Percentiles rank a stretch among this genome's conserved stretches.
Conservation (phyloP, 495 filamentous ascomycete genomes). For the Penicillium flavigenum region DNA sequence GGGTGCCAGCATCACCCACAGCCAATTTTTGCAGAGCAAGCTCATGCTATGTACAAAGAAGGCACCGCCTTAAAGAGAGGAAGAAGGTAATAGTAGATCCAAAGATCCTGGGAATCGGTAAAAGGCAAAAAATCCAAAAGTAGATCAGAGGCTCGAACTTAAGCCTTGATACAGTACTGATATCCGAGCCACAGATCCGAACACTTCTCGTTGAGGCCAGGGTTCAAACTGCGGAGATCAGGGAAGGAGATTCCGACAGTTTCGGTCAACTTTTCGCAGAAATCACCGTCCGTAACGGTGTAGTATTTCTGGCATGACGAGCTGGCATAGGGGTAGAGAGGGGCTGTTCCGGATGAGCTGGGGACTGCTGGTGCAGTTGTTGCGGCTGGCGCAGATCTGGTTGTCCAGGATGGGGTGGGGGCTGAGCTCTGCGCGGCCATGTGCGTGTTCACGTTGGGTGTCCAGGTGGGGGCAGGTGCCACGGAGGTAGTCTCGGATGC, state of each 20-base stretch:
- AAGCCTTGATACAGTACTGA: constrained; percentile 39
- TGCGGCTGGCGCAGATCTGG: constrained; percentile 20
- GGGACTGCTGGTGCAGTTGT: constrained; percentile 14
- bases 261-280: constrained; percentile 40
- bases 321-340: constrained; percentile 36
- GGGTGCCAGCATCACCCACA: constrained; percentile 2
- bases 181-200: constrained; percentile 43
- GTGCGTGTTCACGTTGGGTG: constrained; percentile 1
- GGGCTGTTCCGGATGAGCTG: background rate
- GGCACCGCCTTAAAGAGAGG: constrained; percentile 11
- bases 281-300: constrained; percentile 41
- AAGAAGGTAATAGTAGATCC: constrained; percentile 6
- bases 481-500: background rate
- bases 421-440: background rate
- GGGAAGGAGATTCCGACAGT: constrained; percentile 26
- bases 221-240: constrained; percentile 41
- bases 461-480: background rate
- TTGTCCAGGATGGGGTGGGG: constrained; percentile 9
- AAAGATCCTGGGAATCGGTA: constrained; percentile 1
- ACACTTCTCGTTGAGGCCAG: constrained; percentile 38
- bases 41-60: constrained; percentile 15
- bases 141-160: constrained; percentile 2
- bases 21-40: constrained; percentile 10
- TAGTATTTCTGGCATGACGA: constrained; percentile 44
- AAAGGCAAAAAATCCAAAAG: background rate